Conservation (phyloP, 805 yeast species). For the Blastobotrys mokoenaii region DNA sequence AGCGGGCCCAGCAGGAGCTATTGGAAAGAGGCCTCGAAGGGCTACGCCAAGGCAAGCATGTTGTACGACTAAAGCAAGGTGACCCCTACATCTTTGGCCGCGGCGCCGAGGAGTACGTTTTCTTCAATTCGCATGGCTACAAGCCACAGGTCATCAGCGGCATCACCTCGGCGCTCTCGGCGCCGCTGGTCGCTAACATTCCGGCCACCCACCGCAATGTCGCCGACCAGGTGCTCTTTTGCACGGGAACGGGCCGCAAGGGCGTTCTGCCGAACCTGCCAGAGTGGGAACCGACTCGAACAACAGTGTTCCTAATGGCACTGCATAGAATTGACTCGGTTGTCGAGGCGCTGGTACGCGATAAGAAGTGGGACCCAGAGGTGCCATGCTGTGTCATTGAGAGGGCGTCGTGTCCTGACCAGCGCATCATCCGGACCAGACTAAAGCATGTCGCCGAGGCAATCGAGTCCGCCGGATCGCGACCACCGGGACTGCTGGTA, state of each 20-base stretch:
- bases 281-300: constrained; percentile 59
- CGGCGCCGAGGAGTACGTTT: constrained; percentile 86
- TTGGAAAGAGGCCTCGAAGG: constrained; percentile 63
- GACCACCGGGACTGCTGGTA: constrained; percentile 88
- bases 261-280: constrained; percentile 79
- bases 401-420: constrained; percentile 90
- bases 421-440: constrained; percentile 70
- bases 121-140: constrained; percentile 59
- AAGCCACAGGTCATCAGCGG: constrained; percentile 78
- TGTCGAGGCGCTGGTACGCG: constrained; percentile 35
- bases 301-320: constrained; percentile 86
- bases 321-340: constrained; percentile 53
- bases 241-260: constrained; percentile 90
- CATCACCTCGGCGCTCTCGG: constrained; percentile 79
- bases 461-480: constrained; percentile 65
- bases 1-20: constrained; percentile 81
- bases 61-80: constrained; percentile 89
- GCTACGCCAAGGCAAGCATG: constrained; percentile 57
- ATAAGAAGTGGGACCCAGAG: constrained; percentile 56
- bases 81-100: constrained; percentile 96
- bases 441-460: constrained; percentile 62
- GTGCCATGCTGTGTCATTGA: constrained; percentile 83
- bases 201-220: constrained; percentile 91
- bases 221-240: constrained; percentile 84
- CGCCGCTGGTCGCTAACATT: constrained; percentile 72